These are phyloP conservation scores for Acacia confusa DNA, from an alignment of 306 rosid species.

Conservation along the genomic window DNA sequence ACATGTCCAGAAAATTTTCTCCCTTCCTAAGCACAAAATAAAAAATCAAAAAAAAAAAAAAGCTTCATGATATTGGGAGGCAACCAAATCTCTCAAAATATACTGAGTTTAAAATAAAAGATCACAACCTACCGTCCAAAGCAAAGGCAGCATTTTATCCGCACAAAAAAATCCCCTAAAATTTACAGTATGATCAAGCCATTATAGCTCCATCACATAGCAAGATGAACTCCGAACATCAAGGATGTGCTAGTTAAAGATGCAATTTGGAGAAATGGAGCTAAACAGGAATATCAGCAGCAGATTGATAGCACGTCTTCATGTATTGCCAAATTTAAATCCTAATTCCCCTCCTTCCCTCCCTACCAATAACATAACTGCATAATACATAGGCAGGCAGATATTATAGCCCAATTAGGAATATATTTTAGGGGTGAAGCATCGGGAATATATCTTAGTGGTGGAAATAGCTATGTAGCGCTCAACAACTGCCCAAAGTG, in stretches of 20 bases:
- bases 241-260: not conserved
- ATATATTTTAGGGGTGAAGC: not conserved
- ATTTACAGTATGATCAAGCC: not conserved
- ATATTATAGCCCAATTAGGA: not conserved
- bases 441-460: not conserved
- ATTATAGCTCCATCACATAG: not conserved
- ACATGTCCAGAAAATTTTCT: not conserved
- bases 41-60: not conserved
- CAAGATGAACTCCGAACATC: not conserved
- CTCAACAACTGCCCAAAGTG: not conserved
- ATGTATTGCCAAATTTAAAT: not conserved
- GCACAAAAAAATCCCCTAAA: not conserved
- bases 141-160: not conserved
- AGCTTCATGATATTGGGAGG: not conserved
- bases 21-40: not conserved
- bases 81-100: not conserved
- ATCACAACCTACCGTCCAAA: not conserved
- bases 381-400: not conserved
- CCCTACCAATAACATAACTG: not conserved
- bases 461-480: not conserved
- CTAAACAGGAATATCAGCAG: not conserved
- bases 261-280: not conserved
- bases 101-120: not conserved
- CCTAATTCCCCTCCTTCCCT: not conserved
- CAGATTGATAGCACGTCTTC: not conserved